Evolutionary conservation across 2,329 filamentous ascomycete genomes (phyloP), one percentile per base, ranked within the genome.

Genomic region (Penicillium corylophilum): DNA sequence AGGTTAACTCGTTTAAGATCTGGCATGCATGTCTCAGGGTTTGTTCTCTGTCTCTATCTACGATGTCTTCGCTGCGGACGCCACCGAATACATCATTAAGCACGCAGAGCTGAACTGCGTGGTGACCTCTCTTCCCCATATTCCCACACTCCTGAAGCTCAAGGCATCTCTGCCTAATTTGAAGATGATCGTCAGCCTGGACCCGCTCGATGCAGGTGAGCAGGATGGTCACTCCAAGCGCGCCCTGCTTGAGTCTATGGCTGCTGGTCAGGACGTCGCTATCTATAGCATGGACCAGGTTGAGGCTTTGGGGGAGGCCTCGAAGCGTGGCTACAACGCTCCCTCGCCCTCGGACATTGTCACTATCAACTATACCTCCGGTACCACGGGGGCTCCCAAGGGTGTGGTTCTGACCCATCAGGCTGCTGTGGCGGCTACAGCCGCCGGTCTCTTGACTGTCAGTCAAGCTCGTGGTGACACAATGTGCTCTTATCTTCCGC

Each of bases 21-120:
- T 97, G 66, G 94, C 84, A 35, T 86, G 89, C 69, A 85, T 89
- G 75, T 94, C 91, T 12, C 94, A 97, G 72, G 84, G 87, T 7
- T 83, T 97, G 26, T 97, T 82, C 74, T 89, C 88, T 20, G 91
- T 99, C 49, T 96, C 93, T 5, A 86, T 99, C 45, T 99, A 99
- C 77, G 94, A 97, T 73, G 96, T 93, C 12, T 83, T 99, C 5
- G 93, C 93, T 9, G 87, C 93, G 12, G 90, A 96, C 61, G 84
- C 92, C 2, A 92, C 89, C 51, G 91, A 97, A 75, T 97, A 89
- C 76, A 96, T 99, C 72, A 88, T 97, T 76, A 95, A 95, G 73
- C 93, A 97, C 71, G 84, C 90, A 48, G 81, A 86, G 56, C 77
- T 97, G 50, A 73, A 80, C 52, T 89, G 86, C 64, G 84, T 97